phyloP scores from a whole-genome alignment of 331 rosid species.

The Malus hybrid region DNA sequence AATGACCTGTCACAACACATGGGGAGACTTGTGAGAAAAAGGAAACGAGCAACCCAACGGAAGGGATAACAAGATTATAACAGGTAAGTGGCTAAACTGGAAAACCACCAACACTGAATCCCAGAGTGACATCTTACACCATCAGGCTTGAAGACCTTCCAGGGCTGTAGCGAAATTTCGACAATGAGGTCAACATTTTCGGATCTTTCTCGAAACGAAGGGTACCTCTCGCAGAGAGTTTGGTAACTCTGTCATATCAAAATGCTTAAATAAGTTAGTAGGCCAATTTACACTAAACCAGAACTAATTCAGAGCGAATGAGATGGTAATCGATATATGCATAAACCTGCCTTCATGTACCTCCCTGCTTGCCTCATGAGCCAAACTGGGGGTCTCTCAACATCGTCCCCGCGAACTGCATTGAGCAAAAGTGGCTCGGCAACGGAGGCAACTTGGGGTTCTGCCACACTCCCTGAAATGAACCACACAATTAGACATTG shows the following conservation, averaged over 20 bases:
- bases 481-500: neutral
- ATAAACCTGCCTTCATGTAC: constrained; percentile 95
- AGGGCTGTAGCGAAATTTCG: constrained; percentile 92
- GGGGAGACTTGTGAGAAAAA: constrained; percentile 6
- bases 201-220: constrained; percentile 95
- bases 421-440: constrained; percentile 81
- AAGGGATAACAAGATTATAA: neutral
- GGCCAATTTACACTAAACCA: neutral
- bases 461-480: constrained; percentile 63
- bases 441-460: constrained; percentile 47
- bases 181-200: constrained; percentile 94
- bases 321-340: neutral
- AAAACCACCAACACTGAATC: neutral
- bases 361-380: constrained; percentile 99
- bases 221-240: constrained; percentile 78
- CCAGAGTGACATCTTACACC: constrained; percentile 53
- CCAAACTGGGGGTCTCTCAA: constrained; percentile 98
- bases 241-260: constrained; percentile 69
- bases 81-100: neutral
- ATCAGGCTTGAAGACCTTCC: constrained; percentile 96
- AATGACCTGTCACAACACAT: constrained; percentile 58
- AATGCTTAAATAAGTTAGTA: neutral
- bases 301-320: constrained; percentile 4
- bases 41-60: constrained; percentile 2
- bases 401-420: constrained; percentile 84